Evolutionary conservation across 352 stramenopile genomes (phyloP), one percentile per base, ranked within the genome.

Genomic region (Plasmopara muralis): DNA sequence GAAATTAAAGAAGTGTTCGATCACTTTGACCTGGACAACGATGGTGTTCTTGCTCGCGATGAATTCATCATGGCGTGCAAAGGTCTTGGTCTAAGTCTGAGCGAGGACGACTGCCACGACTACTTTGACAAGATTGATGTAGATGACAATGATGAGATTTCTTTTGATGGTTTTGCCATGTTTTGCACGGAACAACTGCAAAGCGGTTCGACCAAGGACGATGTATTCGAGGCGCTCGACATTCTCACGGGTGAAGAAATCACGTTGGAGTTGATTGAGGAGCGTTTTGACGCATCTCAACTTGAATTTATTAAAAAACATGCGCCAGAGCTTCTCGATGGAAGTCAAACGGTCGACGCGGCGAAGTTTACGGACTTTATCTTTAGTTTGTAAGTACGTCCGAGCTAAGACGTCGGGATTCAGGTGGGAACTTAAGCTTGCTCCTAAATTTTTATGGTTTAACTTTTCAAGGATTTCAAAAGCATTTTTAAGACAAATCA

Each of bases 21-120:
- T 47, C 80, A 93, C 64, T 96, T 96, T 47, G 87, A 96, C 48
- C 57, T 90, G 37, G 84, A 96, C 52, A 77, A 93, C 37, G 83
- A 93, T 48, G 79, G 83, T 47, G 80, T 89, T 28, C 64, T 96
- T 10, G 82, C 80, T 25, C 83, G 87, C 20, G 82, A 92, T 18
- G 87, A 96, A 60, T 94, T 96, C 40, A 93, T 91, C 64, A 94
- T 94, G 77, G 87, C 84, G 12, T 94, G 85, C 70, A 93, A 93
- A 61, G 87, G 76, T 39, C 77, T 95, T 18, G 87, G 87, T 30
- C 62, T 95, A 48, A 84, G 72, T 53, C 62, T 96, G 42, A 91
- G 80, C 43, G 84, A 96, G 40, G 79, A 94, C 47, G 85, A 95
- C 30, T 91, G 84, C 61, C 84, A 95, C 63, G 74, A 89, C 55